Base-by-base conservation (phyloP, 805 yeast species). In the Metschnikowia anglica region DNA sequence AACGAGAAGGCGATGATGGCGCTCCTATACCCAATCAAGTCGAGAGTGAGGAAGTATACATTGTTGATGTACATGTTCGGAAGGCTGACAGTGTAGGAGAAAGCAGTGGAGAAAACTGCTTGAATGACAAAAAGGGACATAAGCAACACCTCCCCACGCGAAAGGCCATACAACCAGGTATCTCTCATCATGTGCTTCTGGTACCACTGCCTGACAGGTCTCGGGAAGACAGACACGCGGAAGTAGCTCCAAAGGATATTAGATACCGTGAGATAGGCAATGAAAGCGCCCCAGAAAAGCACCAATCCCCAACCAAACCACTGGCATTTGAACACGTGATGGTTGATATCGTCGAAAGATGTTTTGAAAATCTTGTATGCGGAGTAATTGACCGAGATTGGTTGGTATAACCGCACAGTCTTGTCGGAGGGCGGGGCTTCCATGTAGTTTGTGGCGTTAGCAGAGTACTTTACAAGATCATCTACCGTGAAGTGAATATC, bases 301-400 rank as follows among this genome's bases (percentile, higher is more conserved):
- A 52, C 48, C 13, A 52, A 42, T 6, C 55, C 55, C 55, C 55
- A 52, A 9, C 55, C 55, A 17, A 49, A 44, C 55, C 55, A 52
- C 40, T 52, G 55, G 18, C 46, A 34, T 38, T 52, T 49, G 46
- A 47, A 52, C 33, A 52, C 55, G 41, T 52, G 55, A 34, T 52
- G 54, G 43, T 47, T 52, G 28, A 52, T 45, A 10, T 52, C 51
- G 34, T 47, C 43, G 37, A 52, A 52, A 12, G 54, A 40, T 10
- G 40, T 37, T 19, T 37, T 37, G 43, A 27, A 52, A 13, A 39
- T 21, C n/a, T 39, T 41, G 40, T 32, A 52, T 10, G 35, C 46
- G 7, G 50, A 36, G 2, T 12, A 21, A 28, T 52, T 43, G 13
- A 52, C 55, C 28, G 48, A 33, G 29, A 52, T 41, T 3, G 55